Evolutionary conservation across 805 yeast genomes (phyloP).

Genomic region (Metschnikowia peoriensis): DNA sequence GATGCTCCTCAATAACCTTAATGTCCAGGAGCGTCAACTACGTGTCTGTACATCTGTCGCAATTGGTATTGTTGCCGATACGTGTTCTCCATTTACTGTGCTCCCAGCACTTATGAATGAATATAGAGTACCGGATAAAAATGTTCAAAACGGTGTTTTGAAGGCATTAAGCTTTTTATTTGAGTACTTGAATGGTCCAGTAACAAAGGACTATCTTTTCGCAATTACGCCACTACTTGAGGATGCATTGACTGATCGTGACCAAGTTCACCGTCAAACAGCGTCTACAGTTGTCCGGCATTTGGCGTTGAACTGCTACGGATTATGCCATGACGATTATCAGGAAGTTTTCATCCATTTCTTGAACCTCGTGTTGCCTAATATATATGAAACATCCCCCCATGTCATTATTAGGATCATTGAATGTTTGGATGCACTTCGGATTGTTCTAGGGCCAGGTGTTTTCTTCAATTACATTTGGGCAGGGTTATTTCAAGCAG

Average conservation of each 20-base stretch:
- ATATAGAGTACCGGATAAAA: constrained; percentile 85
- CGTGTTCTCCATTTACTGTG: constrained; percentile 89
- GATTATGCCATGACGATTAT: constrained; percentile 67
- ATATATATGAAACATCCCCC: constrained; percentile 90
- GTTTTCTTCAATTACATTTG: constrained; percentile 70
- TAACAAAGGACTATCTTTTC: constrained; percentile 78
- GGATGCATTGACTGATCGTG: constrained; percentile 88
- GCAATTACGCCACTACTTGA: constrained; percentile 76
- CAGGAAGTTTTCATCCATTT: constrained; percentile 70
- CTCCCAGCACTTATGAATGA: constrained; percentile 95
- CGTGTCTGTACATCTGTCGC: constrained; percentile 98
- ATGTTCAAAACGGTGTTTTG: constrained; percentile 93
- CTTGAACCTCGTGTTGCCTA: constrained; percentile 80
- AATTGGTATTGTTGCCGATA: constrained; percentile 92
- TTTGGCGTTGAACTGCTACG: constrained; percentile 74
- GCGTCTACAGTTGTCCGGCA: constrained; percentile 86
- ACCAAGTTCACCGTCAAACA: constrained; percentile 91
- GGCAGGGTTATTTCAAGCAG: constrained; percentile 93
- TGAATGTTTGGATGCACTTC: constrained; percentile 74
- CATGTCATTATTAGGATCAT: constrained; percentile 83
- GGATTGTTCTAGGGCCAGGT: constrained; percentile 76
- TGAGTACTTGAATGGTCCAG: constrained; percentile 79
- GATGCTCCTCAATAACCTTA: constrained; percentile 75
- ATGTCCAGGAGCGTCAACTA: constrained; percentile 92
- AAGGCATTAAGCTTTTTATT: constrained; percentile 89